Evolutionary conservation across 2,329 filamentous ascomycete species (phyloP), one percentile per base, ranked within the genome.

Genomic region (Leptographium lundbergii): DNA sequence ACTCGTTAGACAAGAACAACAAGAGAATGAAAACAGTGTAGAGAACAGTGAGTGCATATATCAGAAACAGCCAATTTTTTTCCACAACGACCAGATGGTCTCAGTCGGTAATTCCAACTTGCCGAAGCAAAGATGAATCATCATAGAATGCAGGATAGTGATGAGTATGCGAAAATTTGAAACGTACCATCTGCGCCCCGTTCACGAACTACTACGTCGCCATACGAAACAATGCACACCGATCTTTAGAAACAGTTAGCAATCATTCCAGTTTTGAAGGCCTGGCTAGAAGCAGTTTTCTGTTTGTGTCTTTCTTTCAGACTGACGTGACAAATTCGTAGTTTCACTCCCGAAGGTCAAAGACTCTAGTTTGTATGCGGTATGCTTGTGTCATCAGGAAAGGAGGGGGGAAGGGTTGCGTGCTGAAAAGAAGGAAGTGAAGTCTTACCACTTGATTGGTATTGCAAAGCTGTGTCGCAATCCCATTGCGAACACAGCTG

Each of bases 301-400:
- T 54, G 54, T 25, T 58, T 19, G 3, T n/a, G 19, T 59, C n/a
- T 59, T 59, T 58, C 70, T 73, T 79, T 94, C 89, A 94, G 89
- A 90, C 89, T 94, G 89, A 94, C 88, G 88, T 92, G 85, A 82
- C 85, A 89, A 84, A 82, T 79, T 79, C 71, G 73, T 83, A 73
- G 86, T 92, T 91, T 91, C 88, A 92, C 86, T 81, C 84, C 79
- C 72, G 71, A 72, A 77, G 87, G 85, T 95, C 89, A 94, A 94
- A 95, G 89, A 95, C 89, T 95, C 89, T 95, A 95, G 88, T 91
- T 91, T 86, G 88, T 91, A 91, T 86, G 85, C 82, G 87, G 87
- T 90, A 25, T 81, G 79, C 77, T 78, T 72, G 75, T 90, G 85
- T 91, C 89, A 92, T 92, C 89, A 90, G 72, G 74, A 74, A 77